These are phyloP conservation scores for Citrullus colocynthis DNA, from an alignment of 306 rosid species.

Conservation along the genomic window DNA sequence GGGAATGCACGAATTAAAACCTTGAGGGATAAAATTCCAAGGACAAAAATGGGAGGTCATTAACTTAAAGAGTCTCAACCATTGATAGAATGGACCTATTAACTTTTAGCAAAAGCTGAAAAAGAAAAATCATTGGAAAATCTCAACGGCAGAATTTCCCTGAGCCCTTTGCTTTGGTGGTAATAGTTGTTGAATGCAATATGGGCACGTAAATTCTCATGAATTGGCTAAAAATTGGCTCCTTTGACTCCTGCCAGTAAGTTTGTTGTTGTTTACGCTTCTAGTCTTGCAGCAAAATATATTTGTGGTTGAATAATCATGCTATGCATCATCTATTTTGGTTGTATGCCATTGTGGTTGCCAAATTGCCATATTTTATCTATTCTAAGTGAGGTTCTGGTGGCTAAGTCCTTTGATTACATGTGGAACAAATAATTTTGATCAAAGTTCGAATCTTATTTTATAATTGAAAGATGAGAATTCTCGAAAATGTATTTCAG, in stretches of 20 bases:
- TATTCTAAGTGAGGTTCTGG: not conserved
- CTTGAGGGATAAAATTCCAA: too few relatives aligned
- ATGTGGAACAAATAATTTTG: not conserved
- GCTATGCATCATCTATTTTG: not conserved
- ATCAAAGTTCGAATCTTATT: not conserved
- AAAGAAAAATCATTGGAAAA: not conserved
- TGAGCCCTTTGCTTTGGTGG: not conserved
- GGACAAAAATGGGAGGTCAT: too few relatives aligned
- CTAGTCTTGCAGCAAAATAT: not conserved
- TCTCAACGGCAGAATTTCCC: not conserved
- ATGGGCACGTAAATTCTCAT: not conserved
- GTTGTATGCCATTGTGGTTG: not conserved
- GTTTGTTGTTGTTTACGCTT: not conserved
- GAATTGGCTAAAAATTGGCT: not conserved
- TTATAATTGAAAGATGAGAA: not conserved
- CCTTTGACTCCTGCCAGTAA: not conserved
- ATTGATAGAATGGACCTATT: not conserved
- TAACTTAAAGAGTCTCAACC: not conserved
- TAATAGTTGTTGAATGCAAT: not conserved
- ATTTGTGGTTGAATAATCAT: not conserved
- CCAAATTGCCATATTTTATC: not conserved
- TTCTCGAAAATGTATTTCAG: conserved; percentile 30
- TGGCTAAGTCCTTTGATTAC: not conserved
- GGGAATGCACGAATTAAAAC: too few relatives aligned
- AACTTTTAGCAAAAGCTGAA: not conserved